phyloP scores from a whole-genome alignment of 768 basidiomycete genomes.

The Megacollybia marginata region DNA sequence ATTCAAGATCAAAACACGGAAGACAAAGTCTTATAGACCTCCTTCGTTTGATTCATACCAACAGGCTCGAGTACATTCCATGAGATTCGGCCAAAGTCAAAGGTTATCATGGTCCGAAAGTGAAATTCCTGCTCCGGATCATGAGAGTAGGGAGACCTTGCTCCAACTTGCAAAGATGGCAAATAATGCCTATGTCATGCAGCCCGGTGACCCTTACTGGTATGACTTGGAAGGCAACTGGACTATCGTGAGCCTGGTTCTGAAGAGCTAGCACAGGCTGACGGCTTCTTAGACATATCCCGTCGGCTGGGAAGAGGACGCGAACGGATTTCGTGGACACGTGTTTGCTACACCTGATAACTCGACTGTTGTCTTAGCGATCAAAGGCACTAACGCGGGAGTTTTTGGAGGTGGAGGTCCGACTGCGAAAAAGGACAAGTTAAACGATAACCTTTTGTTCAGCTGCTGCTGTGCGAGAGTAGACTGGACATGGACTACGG shows the following conservation, averaged over 20 bases:
- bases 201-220: conserved; percentile 60
- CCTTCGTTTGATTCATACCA: conserved; percentile 38
- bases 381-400: conserved; percentile 90
- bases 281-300: conserved; percentile 51
- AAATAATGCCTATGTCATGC: conserved; percentile 76
- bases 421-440: conserved; percentile 86
- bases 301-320: conserved; percentile 88
- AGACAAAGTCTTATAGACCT: conserved; percentile 33
- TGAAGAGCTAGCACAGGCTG: not conserved
- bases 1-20: conserved; percentile 32
- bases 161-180: conserved; percentile 90
- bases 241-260: conserved; percentile 35
- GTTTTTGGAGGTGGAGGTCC: conserved; percentile 69
- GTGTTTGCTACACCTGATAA: conserved; percentile 85
- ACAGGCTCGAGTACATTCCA: conserved; percentile 36
- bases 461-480: conserved; percentile 92
- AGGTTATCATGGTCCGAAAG: conserved; percentile 65
- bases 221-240: conserved; percentile 65
- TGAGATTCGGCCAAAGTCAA: conserved; percentile 37
- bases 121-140: conserved; percentile 67
- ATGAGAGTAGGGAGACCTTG: conserved; percentile 68
- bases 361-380: conserved; percentile 74
- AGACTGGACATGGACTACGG: conserved; percentile 90
- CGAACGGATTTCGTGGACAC: conserved; percentile 85
- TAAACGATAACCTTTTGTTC: conserved; percentile 91